Evolutionary conservation across 441 rosid genomes (phyloP).

Genomic region (Lepidium campestre): DNA sequence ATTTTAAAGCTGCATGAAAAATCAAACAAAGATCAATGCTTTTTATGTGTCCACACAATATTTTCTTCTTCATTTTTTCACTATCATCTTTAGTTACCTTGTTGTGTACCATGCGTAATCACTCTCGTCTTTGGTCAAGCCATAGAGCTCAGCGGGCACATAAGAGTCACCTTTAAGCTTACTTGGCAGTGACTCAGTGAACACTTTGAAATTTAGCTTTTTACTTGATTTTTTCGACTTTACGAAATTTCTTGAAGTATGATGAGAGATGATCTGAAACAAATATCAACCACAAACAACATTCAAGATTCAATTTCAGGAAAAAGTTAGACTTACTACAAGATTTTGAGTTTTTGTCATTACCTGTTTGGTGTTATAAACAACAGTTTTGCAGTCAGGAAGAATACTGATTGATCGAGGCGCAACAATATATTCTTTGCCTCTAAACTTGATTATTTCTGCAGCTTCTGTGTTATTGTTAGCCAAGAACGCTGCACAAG

Average conservation of each 20-base stretch:
- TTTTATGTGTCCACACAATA: background rate
- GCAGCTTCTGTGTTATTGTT: conserved; percentile 50
- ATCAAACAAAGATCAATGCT: background rate
- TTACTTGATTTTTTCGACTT: conserved; percentile 45
- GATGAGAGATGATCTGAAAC: conserved; percentile 62
- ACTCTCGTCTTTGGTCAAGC: conserved; percentile 56
- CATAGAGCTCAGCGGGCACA: conserved; percentile 51
- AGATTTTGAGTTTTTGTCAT: conserved; percentile 25
- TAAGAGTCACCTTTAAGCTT: conserved; percentile 17
- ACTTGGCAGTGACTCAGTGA: conserved; percentile 37
- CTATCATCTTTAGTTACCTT: conserved; percentile 36
- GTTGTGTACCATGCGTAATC: conserved; percentile 87
- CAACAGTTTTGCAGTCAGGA: conserved; percentile 76
- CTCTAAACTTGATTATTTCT: conserved; percentile 55
- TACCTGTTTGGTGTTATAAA: conserved; percentile 65
- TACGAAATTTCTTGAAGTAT: conserved; percentile 57
- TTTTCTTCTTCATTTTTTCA: background rate
- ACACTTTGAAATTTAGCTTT: conserved; percentile 50
- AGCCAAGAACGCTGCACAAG: conserved; percentile 81
- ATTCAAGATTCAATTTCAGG: background rate
- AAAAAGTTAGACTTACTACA: background rate
- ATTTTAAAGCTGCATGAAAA: conserved; percentile 43
- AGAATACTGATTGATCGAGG: conserved; percentile 92
- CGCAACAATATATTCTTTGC: conserved; percentile 58
- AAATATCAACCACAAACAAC: background rate